Base-by-base conservation (phyloP, 78 protist genomes). In the Dictyostelium firmibasis region DNA sequence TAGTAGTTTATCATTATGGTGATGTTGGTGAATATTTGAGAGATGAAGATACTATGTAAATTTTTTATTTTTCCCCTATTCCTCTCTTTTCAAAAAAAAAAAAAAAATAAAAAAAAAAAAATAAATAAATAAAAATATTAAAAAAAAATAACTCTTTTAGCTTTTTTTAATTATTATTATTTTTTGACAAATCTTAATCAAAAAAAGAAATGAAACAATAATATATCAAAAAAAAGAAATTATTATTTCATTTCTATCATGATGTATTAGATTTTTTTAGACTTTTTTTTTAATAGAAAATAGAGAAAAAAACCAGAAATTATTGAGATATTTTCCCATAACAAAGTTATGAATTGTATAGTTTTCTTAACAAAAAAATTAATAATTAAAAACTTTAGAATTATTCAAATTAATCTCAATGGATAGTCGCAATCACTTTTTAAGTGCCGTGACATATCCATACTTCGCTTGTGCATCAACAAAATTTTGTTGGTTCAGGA, bases 11-110 rank as follows among this genome's bases (percentile, higher is more conserved):
- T 92, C 98, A 98, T 81, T 98, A 98, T 92, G 96, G 99, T 2
- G 99, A 99, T 95, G 96, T 99, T 44, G 99, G 99, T 53, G 99
- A 99, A 89, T 99, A 99, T 81, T 93, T 99, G 27, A 81, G 99
- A 9, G 98, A 91, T 47, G 99, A 99, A 79, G 97, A 95, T 84
- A 75, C 20, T 57, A 57, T 57, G 67, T 57, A 57, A 57, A 57
- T 57, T 57, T 57, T 57, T n/a, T n/a, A n/a, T n/a, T 57, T 57
- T 57, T 57, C 2, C 27, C 67, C 67, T 20, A 2, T 16, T 16
- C 6, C 11, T 16, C 62, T 57, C 0, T 57, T 57, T 57, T 14
- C 16, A 57, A 50, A 50, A 50, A 50, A 50, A 50, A 57, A 57
- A 57, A 20, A 57, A 57, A 57, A 57, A 57, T 4, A 57, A 20